Percentiles rank a stretch among this genome's conserved stretches.
Conservation (phyloP, 2,329 filamentous ascomycete genomes). For the Venturia pyrina region DNA sequence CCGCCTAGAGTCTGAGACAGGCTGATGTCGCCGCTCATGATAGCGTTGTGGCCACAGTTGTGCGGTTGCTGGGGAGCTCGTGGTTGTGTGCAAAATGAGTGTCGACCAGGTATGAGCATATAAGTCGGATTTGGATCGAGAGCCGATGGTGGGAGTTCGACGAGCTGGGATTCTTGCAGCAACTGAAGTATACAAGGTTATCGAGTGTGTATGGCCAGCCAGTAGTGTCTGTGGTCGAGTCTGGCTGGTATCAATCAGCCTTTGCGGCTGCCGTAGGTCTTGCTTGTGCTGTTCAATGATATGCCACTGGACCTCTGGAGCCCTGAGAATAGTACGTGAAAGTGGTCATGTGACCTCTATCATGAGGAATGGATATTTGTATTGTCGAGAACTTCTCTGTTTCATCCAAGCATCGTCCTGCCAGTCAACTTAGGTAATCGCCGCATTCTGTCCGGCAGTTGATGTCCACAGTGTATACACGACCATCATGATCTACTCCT, state of each 20-base stretch:
- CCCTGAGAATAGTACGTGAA: too few species aligned
- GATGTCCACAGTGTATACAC: background rate
- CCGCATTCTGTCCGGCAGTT: background rate
- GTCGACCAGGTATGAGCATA: background rate
- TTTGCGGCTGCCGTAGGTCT: background rate
- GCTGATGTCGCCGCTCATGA: constrained; percentile 86
- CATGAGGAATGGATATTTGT: background rate
- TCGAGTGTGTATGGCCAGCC: background rate
- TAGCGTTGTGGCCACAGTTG: background rate
- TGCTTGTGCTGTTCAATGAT: background rate
- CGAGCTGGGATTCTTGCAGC: background rate
- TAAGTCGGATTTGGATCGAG: background rate
- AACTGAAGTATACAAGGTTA: background rate
- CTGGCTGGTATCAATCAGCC: constrained; percentile 3
- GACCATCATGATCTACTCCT: background rate
- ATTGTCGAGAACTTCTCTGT: background rate
- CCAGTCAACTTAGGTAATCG: background rate
- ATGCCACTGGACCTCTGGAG: too few species aligned
- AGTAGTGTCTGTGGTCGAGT: background rate
- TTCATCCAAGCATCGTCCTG: background rate
- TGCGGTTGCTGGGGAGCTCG: background rate
- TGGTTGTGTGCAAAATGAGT: background rate
- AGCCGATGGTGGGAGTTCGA: background rate
- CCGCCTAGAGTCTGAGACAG: constrained; percentile 88
- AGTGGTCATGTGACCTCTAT: background rate